Evolutionary conservation across 2,329 filamentous ascomycete genomes (phyloP), one percentile per base, ranked within the genome.

Genomic region (Talaromyces amestolkiae): DNA sequence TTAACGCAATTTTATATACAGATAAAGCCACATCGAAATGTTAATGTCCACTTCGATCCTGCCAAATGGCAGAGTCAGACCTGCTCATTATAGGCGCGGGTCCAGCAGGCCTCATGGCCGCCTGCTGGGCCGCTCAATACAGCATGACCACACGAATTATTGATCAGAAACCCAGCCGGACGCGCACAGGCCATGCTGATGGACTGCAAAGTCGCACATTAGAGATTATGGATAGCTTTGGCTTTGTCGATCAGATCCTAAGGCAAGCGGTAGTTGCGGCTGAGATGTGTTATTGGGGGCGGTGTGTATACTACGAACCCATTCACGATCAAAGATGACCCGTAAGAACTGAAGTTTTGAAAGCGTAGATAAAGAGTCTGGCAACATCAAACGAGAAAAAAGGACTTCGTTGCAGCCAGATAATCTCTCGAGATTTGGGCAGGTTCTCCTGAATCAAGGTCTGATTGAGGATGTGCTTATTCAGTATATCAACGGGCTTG

Each of bases 181-280:
- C 70, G 2, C 37, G 69, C n/a, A 73, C 70, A 17, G 76, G 77
- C 11, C 81, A 83, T 67, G 82, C 82, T 0, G 83, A 85, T 68
- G 86, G 85, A 1, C 78, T 89, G 2, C 87, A 91, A 75, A 86
- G 84, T 68, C 86, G 89, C 1, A 91, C 87, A 0, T 79, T 91
- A 2, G 88, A 92, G 73, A 90, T 92, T 15, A 85, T 92, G 63
- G 88, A 92, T 70, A 87, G 85, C 61, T 89, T 92, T 70, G 89
- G 86, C 1, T 85, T 92, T 67, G 87, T 33, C 13, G 62, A 64
- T 37, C 62, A 8, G 3, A 59, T 64, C 10, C 11, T 64, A 3
- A 24, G 8, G 19, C 62, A 64, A n/a, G 53, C 37, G 6, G 33
- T 64, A 3, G 39, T 35, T 17, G 62, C 51, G n/a, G 15, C 58